These are phyloP conservation scores for Thielaviopsis musarum DNA, from an alignment of 2,329 filamentous ascomycete species.

Conservation along the genomic window DNA sequence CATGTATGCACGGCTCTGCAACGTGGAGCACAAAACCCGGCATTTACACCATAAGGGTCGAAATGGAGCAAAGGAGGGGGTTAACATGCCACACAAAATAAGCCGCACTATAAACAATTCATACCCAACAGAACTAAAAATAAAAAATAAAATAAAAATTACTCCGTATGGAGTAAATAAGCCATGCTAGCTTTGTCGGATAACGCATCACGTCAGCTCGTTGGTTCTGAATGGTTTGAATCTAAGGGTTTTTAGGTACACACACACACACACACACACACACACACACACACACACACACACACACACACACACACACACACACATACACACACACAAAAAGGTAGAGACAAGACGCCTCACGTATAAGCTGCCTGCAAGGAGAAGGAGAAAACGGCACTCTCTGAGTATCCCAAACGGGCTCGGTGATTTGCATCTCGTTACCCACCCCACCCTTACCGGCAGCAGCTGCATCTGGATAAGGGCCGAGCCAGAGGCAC, in stretches of 20 bases:
- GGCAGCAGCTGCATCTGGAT: not conserved
- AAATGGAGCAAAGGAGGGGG: not conserved
- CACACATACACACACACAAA: no score
- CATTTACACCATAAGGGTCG: not conserved
- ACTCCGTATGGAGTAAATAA: no score
- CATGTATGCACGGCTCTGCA: not conserved
- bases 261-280: no score
- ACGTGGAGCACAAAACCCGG: not conserved
- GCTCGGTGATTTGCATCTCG: not conserved
- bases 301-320: no score
- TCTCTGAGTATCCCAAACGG: slow-evolving; percentile 4
- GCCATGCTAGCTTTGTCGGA: no score
- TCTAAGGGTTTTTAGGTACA: no score
- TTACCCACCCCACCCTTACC: not conserved
- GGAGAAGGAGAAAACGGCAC: slow-evolving; percentile 9
- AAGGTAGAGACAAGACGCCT: not conserved
- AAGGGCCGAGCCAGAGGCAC: not conserved
- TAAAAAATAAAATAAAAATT: no score
- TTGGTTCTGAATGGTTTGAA: no score
- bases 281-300: no score
- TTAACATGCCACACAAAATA: not conserved
- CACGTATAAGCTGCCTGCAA: not conserved
- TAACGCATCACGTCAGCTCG: no score
- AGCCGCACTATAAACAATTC: not conserved
- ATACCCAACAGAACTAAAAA: not conserved